phyloP scores from a whole-genome alignment of 257 asterid species.

The Solanum pimpinellifolium region DNA sequence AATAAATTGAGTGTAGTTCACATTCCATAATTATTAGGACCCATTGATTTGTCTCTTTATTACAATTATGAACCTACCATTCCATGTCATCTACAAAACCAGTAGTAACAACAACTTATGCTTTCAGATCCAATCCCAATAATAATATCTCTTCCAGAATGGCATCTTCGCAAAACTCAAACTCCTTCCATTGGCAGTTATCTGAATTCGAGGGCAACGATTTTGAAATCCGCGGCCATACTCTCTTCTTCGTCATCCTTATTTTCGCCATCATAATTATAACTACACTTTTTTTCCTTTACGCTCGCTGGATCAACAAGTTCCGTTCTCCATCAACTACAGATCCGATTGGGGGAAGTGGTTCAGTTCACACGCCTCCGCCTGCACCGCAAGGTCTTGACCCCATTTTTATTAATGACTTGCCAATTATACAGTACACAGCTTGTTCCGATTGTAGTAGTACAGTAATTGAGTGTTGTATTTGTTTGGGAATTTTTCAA shows the following conservation, averaged over 20 bases:
- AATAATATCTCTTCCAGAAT: background rate
- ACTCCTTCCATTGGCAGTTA: constrained; percentile 66
- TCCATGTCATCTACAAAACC: background rate
- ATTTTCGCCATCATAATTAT: constrained; percentile 36
- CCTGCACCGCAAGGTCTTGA: constrained; percentile 39
- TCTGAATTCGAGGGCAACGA: constrained; percentile 64
- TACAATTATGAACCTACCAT: background rate
- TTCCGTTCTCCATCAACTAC: constrained; percentile 1
- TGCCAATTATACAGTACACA: constrained; percentile 41
- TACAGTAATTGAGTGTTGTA: constrained; percentile 35
- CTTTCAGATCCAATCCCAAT: background rate
- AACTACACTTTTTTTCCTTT: constrained; percentile 37
- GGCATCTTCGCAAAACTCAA: constrained; percentile 6
- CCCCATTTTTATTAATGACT: constrained; percentile 17
- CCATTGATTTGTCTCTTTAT: background rate
- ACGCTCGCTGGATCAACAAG: constrained; percentile 53
- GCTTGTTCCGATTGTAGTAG: background rate
- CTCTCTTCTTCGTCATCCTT: constrained; percentile 55
- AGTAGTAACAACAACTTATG: background rate
- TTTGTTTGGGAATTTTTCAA: constrained; percentile 22
- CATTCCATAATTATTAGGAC: background rate
- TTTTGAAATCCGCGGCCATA: constrained; percentile 60
- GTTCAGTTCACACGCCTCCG: constrained; percentile 21
- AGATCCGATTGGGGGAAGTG: background rate
- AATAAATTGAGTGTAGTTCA: background rate